phyloP scores from a whole-genome alignment of 1,284 basidiomycete genomes.

The Heterobasidion occidentale region DNA sequence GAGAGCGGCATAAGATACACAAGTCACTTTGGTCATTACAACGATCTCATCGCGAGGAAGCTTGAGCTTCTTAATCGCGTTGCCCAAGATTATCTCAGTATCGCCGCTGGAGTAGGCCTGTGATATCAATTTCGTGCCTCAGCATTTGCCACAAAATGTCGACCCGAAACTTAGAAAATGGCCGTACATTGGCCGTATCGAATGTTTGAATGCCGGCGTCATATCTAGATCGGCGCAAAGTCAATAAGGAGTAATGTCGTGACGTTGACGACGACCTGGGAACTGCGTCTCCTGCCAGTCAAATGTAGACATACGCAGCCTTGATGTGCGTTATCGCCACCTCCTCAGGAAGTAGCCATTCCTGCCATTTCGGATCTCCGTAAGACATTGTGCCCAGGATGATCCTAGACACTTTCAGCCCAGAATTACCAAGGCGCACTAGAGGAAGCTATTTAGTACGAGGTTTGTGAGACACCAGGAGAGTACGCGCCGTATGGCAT shows the following conservation, averaged over 20 bases:
- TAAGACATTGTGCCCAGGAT: conserved; percentile 32
- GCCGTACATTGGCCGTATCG: conserved; percentile 49
- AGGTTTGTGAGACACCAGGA: not conserved
- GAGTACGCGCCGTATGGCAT: conserved; percentile 1
- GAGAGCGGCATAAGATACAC: no score
- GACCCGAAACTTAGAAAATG: not conserved
- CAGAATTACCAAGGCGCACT: conserved; percentile 7
- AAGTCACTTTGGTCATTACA: conserved; percentile 4
- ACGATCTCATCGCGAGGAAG: conserved; percentile 6
- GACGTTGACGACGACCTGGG: not conserved
- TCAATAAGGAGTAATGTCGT: not conserved
- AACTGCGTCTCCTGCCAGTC: not conserved
- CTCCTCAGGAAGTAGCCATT: conserved; percentile 52
- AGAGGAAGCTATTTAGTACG: not conserved
- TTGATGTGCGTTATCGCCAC: conserved; percentile 49
- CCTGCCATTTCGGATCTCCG: conserved; percentile 17
- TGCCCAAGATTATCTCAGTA: conserved; percentile 4
- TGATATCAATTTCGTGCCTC: not conserved
- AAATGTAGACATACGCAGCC: conserved; percentile 27
- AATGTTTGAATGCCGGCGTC: conserved; percentile 59
- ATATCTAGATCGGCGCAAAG: conserved; percentile 9
- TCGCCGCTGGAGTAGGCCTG: conserved; percentile 3
- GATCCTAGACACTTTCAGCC: conserved; percentile 13
- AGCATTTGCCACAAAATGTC: conserved; percentile 1
- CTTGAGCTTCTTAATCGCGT: conserved; percentile 5